Base-by-base conservation (phyloP, 169 alveolate genomes). In the Cryptosporidium ubiquitum region DNA sequence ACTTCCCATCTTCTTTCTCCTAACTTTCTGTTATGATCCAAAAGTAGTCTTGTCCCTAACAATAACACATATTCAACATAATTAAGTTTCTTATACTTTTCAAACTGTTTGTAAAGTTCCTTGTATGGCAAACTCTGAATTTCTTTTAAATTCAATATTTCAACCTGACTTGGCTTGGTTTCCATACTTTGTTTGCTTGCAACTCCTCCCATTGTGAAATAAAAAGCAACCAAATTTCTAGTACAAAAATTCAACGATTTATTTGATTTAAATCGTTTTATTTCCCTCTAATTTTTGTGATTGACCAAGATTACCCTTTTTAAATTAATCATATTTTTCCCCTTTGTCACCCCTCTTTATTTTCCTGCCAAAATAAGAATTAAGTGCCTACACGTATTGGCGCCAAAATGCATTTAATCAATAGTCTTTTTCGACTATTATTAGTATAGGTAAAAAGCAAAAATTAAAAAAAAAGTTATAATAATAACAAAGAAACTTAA, bases 1-100 rank as follows among this genome's bases (percentile, higher is more conserved):
- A 79, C 40, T 33, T 79, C 75, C 89, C 89, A 79, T 61, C 40
- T 79, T 23, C 37, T 26, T n/a, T 61, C 31, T 33, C 75, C 75
- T 7, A 79, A 49, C 14, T n/a, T 61, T 26, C 29, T 61, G 0
- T 40, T 61, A 64, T 79, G 52, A 44, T 79, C 64, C 35, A 79
- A 60, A 12, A 79, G 16, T 3, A 79, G 49, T 16, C 64, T 79
- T 40, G 89, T 37, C 10, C 89, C 89, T 4, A 44, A 64, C 20
- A 73, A 18, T 0, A 73, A 16, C 5, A 73, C 58, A 37, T 33
- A 37, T 9, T 73, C 85, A 6, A 31, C 23, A 33, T 10, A 31
- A 18, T 39, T 58, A 5, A 52, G 44, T 14, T 20, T 26, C 16
- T 35, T 73, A 23, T 16, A 73, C 16, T 57, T 31, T 12, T 73